Percentiles rank a stretch among this genome's conserved stretches.
These are phyloP conservation scores for Arabidopsis hybrid DNA, from an alignment of 441 rosid genomes.

Conservation along the genomic window DNA sequence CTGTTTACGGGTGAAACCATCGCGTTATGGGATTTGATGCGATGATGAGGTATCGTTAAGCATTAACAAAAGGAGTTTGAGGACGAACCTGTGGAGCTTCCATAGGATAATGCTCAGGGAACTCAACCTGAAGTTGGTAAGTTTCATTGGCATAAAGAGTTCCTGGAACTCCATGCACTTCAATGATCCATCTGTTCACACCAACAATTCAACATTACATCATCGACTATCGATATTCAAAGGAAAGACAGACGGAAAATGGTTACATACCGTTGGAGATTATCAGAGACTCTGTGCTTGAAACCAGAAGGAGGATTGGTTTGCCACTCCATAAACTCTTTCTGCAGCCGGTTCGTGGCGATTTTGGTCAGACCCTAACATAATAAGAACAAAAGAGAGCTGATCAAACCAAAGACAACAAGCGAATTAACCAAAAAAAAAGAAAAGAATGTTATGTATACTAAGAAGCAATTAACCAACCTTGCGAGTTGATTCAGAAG, in stretches of 20 bases:
- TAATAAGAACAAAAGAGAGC: background rate
- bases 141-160: constrained; percentile 91
- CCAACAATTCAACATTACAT: constrained; percentile 28
- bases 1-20: constrained; percentile 44
- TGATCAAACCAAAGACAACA: constrained; percentile 13
- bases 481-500: constrained; percentile 87
- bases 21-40: background rate
- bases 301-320: constrained; percentile 90
- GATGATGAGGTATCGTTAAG: background rate
- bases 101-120: constrained; percentile 99
- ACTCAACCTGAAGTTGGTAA: constrained; percentile 95
- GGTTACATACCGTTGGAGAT: constrained; percentile 76
- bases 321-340: constrained; percentile 98
- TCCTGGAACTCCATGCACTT: constrained; percentile 93
- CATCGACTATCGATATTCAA: background rate
- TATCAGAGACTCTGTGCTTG: constrained; percentile 92
- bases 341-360: constrained; percentile 92
- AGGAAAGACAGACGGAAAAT: background rate
- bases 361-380: constrained; percentile 90
- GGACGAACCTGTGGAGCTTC: constrained; percentile 92
- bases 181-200: constrained; percentile 85
- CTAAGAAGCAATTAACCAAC: constrained; percentile 44
- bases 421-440: background rate
- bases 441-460: background rate
- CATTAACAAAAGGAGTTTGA: background rate